Conservation (phyloP, 2,329 filamentous ascomycete genomes). For the Plenodomus tracheiphilus region DNA sequence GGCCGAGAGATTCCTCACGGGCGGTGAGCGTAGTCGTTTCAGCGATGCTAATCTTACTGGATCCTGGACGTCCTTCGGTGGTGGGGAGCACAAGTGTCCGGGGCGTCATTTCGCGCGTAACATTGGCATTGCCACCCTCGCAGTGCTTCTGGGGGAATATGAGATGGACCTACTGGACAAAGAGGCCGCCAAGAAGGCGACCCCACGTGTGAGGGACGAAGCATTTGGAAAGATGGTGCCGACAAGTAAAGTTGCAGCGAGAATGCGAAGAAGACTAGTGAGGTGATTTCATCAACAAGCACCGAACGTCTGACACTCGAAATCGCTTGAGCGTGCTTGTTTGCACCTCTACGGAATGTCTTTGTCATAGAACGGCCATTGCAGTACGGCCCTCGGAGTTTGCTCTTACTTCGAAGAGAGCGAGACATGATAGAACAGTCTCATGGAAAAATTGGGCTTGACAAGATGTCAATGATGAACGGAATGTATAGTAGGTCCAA, state of each 20-base stretch:
- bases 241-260: conserved; percentile 2
- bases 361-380: too few species aligned
- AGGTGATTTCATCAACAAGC: not conserved
- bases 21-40: conserved; percentile 5
- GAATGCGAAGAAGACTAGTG: conserved; percentile 1
- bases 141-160: conserved; percentile 8
- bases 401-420: too few species aligned
- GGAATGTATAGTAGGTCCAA: too few species aligned
- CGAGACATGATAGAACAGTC: too few species aligned
- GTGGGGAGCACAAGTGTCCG: conserved; percentile 23
- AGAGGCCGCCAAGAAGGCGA: not conserved
- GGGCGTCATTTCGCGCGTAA: conserved; percentile 19
- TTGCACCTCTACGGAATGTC: too few species aligned
- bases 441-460: too few species aligned
- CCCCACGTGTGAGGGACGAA: not conserved
- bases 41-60: conserved; percentile 18
- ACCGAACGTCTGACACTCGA: not conserved
- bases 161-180: conserved; percentile 5
- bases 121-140: conserved; percentile 14
- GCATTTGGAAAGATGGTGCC: conserved; percentile 11
- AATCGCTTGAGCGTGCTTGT: not conserved
- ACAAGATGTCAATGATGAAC: too few species aligned
- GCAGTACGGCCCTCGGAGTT: too few species aligned
- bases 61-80: conserved; percentile 19
- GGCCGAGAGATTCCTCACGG: conserved; percentile 15